Conservation (phyloP, 2,329 filamentous ascomycete genomes). For the Malbranchea cinnamomea region DNA sequence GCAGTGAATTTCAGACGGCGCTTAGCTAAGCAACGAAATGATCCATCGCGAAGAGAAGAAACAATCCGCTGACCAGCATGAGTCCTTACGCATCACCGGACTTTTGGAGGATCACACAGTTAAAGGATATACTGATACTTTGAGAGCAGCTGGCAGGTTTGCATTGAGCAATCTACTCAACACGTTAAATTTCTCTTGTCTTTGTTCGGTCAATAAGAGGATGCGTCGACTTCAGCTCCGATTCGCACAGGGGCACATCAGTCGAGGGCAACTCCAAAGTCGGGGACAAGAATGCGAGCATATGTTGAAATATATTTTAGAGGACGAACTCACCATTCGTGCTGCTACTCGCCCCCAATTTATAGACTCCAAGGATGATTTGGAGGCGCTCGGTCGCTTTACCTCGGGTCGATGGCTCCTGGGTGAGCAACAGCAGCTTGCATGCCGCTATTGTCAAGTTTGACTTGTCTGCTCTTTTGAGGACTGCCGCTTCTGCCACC, state of each 20-base stretch:
- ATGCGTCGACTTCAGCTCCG: neutral
- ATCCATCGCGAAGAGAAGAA: too few relatives aligned
- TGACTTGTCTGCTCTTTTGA: conserved; percentile 20
- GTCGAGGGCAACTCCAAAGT: neutral
- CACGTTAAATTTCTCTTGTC: neutral
- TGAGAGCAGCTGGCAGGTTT: conserved; percentile 1
- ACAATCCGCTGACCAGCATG: too few relatives aligned
- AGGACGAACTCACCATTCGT: neutral
- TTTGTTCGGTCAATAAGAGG: neutral
- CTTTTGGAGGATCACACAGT: too few relatives aligned
- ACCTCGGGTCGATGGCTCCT: conserved; percentile 22
- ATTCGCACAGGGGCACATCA: neutral
- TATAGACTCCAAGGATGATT: conserved; percentile 9
- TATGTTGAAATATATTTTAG: neutral
- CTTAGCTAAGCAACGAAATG: too few relatives aligned
- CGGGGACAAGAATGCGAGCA: neutral
- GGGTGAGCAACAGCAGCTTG: conserved; percentile 19
- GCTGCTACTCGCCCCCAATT: too few relatives aligned
- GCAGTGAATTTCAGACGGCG: too few relatives aligned
- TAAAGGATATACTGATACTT: too few relatives aligned
- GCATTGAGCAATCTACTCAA: neutral
- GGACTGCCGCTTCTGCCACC: conserved; percentile 17
- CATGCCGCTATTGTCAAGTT: conserved; percentile 19
- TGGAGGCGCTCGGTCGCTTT: conserved; percentile 11
- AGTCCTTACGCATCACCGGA: too few relatives aligned